A percentile compares a stretch with the other conserved stretches of the same genome.
These are phyloP conservation scores for Saccharum spontaneum DNA, from an alignment of 176 grass and related monocot species.

Conservation along the genomic window DNA sequence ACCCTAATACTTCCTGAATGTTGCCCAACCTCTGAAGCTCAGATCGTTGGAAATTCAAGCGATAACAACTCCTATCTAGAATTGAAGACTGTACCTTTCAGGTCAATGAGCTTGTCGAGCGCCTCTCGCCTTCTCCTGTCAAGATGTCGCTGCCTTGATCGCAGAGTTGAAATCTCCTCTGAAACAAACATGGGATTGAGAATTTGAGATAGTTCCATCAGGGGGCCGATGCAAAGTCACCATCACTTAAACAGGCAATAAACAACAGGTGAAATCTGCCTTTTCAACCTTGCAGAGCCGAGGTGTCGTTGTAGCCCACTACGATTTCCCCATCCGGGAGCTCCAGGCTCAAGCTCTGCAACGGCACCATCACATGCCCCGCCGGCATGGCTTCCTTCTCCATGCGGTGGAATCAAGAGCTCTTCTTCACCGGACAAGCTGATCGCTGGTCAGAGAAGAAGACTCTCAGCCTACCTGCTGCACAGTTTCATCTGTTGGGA, in stretches of 20 bases:
- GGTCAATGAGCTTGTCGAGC: slow-evolving; percentile 78
- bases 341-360: slow-evolving; percentile 48
- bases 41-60: slow-evolving; percentile 18
- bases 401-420: slow-evolving; percentile 5
- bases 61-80: neutral
- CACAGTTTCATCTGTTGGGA: slow-evolving; percentile 35
- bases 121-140: slow-evolving; percentile 54
- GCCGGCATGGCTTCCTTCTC: slow-evolving; percentile 16
- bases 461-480: neutral
- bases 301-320: slow-evolving; percentile 44
- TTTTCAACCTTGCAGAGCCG: slow-evolving; percentile 48
- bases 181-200: slow-evolving; percentile 32
- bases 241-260: neutral
- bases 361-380: slow-evolving; percentile 37
- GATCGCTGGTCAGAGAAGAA: slow-evolving; percentile 25
- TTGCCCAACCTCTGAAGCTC: slow-evolving; percentile 30
- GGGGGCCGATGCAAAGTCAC: neutral
- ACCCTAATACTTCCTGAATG: slow-evolving; percentile 93
- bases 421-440: slow-evolving; percentile 13
- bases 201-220: slow-evolving; percentile 10
- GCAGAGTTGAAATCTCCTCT: slow-evolving; percentile 62
- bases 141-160: slow-evolving; percentile 52
- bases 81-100: slow-evolving; percentile 66
- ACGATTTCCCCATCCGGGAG: slow-evolving; percentile 21
- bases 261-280: neutral